Conservation (phyloP, 164 flowering plant genomes). For the Buxus sempervirens region DNA sequence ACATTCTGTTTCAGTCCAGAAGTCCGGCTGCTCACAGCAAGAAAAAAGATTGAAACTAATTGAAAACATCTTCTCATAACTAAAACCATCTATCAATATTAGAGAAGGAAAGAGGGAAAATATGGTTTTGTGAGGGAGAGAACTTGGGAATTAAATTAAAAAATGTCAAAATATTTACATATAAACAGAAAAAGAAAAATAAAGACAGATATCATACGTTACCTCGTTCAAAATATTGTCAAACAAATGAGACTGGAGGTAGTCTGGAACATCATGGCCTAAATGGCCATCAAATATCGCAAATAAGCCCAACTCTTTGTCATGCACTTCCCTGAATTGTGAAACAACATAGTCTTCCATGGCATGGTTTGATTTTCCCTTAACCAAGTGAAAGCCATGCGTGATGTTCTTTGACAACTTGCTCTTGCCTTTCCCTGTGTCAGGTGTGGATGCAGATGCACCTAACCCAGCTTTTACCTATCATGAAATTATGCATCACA, state of each 20-base stretch:
- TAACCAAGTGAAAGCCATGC: slow-evolving; percentile 78
- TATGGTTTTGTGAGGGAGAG: not conserved
- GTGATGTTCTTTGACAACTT: slow-evolving; percentile 61
- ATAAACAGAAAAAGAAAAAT: not conserved
- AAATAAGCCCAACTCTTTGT: slow-evolving; percentile 79
- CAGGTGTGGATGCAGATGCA: slow-evolving; percentile 52
- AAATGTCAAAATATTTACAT: no score
- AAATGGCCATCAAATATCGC: slow-evolving; percentile 97
- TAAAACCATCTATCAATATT: not conserved
- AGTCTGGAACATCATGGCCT: slow-evolving; percentile 75
- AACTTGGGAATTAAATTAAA: not conserved
- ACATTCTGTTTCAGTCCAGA: slow-evolving; percentile 71
- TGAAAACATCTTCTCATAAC: not conserved
- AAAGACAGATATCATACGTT: slow-evolving; percentile 7
- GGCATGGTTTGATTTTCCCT: slow-evolving; percentile 71
- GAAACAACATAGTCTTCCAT: slow-evolving; percentile 94
- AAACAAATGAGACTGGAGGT: slow-evolving; percentile 66
- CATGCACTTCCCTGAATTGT: slow-evolving; percentile 62
- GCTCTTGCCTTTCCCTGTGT: slow-evolving; percentile 89
- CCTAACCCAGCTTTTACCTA: slow-evolving; percentile 73
- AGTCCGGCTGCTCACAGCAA: slow-evolving; percentile 53
- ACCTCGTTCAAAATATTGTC: slow-evolving; percentile 88
- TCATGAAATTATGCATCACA: slow-evolving; percentile 7
- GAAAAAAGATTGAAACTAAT: slow-evolving; percentile 6
- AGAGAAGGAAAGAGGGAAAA: not conserved